These are phyloP conservation scores for Zygotorulaspora danielsina DNA, from an alignment of 805 yeast genomes.

Conservation along the genomic window DNA sequence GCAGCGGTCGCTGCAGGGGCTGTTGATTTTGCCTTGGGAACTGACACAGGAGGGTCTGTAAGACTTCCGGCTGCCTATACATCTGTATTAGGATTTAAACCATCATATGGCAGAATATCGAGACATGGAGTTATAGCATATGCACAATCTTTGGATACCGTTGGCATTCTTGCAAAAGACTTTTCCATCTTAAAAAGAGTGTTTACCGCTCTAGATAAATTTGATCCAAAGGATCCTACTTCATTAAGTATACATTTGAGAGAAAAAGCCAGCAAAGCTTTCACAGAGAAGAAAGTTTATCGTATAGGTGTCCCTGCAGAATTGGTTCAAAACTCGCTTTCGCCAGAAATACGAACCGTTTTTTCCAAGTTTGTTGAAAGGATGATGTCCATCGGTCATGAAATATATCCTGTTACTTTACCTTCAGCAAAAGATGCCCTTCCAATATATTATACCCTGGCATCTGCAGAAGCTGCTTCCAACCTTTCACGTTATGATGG, in stretches of 20 bases:
- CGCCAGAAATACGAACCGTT: conserved; percentile 41
- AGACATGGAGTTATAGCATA: conserved; percentile 90
- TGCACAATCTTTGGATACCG: conserved; percentile 93
- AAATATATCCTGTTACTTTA: conserved; percentile 59
- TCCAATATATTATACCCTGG: conserved; percentile 81
- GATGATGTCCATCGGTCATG: conserved; percentile 46
- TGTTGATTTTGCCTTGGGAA: conserved; percentile 72
- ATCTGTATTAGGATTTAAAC: conserved; percentile 83
- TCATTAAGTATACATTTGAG: conserved; percentile 43
- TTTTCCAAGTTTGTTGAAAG: conserved; percentile 46
- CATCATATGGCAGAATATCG: conserved; percentile 87
- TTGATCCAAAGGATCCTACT: conserved; percentile 81
- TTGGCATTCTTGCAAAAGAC: conserved; percentile 68
- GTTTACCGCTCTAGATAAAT: conserved; percentile 50
- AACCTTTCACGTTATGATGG: conserved; percentile 91
- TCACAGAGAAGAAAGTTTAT: conserved; percentile 25
- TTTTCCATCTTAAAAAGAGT: conserved; percentile 44
- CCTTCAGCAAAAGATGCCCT: conserved; percentile 64
- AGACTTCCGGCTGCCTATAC: conserved; percentile 88
- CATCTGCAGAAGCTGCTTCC: conserved; percentile 92
- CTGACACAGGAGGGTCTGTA: conserved; percentile 97
- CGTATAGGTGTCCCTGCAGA: conserved; percentile 74
- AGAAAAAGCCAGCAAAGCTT: conserved; percentile 17
- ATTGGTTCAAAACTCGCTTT: conserved; percentile 52
- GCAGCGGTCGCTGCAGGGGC: conserved; percentile 76